Evolutionary conservation across 495 filamentous ascomycete species (phyloP).

Genomic region (Tuber brumale): DNA sequence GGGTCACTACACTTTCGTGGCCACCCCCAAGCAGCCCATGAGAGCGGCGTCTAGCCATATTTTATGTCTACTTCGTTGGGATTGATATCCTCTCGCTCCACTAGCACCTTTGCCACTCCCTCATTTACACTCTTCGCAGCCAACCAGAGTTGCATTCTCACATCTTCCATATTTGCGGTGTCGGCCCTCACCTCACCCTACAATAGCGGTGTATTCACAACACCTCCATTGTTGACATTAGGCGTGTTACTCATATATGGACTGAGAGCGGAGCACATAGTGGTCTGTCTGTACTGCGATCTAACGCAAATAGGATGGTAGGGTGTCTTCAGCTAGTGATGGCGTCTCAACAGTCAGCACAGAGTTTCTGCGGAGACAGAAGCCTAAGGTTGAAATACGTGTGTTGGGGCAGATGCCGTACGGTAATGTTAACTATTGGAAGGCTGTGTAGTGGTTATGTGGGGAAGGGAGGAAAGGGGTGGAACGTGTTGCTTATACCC

Average conservation of each 20-base stretch:
- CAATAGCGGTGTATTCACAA: background rate
- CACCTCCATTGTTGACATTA: background rate
- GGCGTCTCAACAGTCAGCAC: background rate
- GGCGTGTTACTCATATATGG: background rate
- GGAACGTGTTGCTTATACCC: background rate
- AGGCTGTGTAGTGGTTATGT: background rate
- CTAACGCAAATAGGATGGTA: background rate
- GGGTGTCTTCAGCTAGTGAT: background rate
- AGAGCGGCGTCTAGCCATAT: no score
- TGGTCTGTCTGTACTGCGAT: background rate
- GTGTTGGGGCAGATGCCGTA: background rate
- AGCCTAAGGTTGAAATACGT: background rate
- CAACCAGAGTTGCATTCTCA: background rate
- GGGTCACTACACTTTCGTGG: no score
- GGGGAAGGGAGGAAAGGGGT: background rate
- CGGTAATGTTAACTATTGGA: background rate
- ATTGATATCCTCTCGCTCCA: no score
- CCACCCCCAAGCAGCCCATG: no score
- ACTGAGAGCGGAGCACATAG: background rate
- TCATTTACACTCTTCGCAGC: no score
- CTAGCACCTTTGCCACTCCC: no score
- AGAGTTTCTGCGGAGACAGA: background rate
- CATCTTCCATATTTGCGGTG: background rate
- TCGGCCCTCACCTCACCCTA: background rate
- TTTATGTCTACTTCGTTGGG: no score